phyloP scores from a whole-genome alignment of 306 rosid genomes.

The Canavalia ensiformis region DNA sequence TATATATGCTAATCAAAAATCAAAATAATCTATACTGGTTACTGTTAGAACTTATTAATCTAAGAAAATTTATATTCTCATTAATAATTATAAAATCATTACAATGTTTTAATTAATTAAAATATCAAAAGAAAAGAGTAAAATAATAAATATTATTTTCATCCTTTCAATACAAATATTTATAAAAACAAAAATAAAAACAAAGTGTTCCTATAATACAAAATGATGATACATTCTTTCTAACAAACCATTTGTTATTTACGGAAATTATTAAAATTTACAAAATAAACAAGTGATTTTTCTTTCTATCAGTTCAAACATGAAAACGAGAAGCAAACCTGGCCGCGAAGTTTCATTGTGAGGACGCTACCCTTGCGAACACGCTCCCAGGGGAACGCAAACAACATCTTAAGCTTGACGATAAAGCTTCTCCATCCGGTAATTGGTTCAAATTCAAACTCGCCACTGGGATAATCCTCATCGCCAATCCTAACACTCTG shows the following conservation, averaged over 20 bases:
- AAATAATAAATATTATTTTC: not conserved
- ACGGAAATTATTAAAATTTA: no score
- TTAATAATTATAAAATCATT: not conserved
- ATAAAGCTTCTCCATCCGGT: conserved; percentile 74
- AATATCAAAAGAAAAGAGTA: not conserved
- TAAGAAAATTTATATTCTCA: not conserved
- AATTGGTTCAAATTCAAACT: conserved; percentile 65
- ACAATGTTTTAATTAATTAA: not conserved
- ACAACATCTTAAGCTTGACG: conserved; percentile 80
- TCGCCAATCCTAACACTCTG: conserved; percentile 44
- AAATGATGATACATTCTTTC: not conserved
- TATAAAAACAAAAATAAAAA: not conserved
- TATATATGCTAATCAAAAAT: not conserved
- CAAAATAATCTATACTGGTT: not conserved
- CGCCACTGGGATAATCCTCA: conserved; percentile 81
- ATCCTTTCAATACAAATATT: not conserved
- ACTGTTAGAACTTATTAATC: not conserved
- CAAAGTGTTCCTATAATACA: not conserved
- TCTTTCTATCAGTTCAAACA: no score
- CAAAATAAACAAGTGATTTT: no score
- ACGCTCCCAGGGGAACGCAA: conserved; percentile 90
- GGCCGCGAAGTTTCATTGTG: conserved; percentile 89
- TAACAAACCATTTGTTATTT: no score
- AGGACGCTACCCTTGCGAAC: conserved; percentile 91
- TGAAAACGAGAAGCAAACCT: conserved; percentile 57